These are phyloP conservation scores for Vigna radiata DNA, from an alignment of 306 rosid species.

Conservation along the genomic window DNA sequence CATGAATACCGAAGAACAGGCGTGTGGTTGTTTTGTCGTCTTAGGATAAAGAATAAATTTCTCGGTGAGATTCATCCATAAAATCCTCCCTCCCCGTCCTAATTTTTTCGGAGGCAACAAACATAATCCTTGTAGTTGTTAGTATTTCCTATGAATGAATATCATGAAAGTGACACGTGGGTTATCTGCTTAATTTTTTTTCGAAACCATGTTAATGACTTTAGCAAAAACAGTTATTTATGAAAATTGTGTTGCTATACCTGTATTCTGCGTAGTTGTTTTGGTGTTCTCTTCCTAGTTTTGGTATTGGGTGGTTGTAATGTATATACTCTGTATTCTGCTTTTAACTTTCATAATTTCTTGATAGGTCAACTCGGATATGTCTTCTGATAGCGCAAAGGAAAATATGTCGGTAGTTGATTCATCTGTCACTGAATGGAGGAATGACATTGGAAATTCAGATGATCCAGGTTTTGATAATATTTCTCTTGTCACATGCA, in stretches of 20 bases:
- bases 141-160: background rate
- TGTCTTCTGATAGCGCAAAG: slow-evolving; percentile 77
- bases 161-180: background rate
- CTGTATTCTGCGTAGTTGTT: background rate
- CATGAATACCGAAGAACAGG: background rate
- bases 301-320: background rate
- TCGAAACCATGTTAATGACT: background rate
- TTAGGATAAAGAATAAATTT: background rate
- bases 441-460: slow-evolving; percentile 62
- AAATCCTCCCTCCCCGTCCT: background rate
- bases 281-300: background rate
- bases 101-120: background rate
- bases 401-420: slow-evolving; percentile 76
- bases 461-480: slow-evolving; percentile 63
- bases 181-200: background rate
- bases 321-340: slow-evolving; percentile 19
- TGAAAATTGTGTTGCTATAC: slow-evolving; percentile 3
- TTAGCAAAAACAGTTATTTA: background rate
- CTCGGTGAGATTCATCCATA: background rate
- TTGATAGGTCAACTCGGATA: slow-evolving; percentile 51
- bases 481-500: slow-evolving; percentile 19
- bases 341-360: slow-evolving; percentile 20
- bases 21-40: background rate
- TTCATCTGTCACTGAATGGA: slow-evolving; percentile 71
- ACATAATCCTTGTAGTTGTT: background rate